These are phyloP conservation scores for Guadua angustifolia DNA, from an alignment of 176 grass and related monocot species.

Conservation along the genomic window DNA sequence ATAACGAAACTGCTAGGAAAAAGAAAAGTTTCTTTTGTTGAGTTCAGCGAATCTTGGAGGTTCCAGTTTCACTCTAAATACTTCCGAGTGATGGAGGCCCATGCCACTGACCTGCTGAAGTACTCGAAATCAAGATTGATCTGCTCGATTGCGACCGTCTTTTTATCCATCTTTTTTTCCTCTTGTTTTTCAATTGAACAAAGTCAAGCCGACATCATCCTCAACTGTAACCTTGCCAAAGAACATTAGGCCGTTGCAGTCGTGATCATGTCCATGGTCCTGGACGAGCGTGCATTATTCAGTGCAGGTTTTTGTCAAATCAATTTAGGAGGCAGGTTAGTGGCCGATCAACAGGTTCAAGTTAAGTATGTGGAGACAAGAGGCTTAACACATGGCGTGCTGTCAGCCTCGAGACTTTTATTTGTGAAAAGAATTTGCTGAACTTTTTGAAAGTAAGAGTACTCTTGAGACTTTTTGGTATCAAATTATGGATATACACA, in stretches of 20 bases:
- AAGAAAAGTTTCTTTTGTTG: neutral
- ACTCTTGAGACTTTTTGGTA: neutral
- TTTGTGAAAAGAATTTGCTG: neutral
- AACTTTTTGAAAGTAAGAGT: neutral
- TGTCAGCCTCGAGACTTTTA: too few species aligned
- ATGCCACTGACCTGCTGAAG: neutral
- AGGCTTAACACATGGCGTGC: neutral
- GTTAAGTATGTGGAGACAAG: neutral
- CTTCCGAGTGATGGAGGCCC: neutral
- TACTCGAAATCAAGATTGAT: conserved; percentile 20
- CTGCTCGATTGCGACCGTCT: neutral
- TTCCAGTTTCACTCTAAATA: neutral
- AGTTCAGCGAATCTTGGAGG: neutral
- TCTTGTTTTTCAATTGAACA: neutral
- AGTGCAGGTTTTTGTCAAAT: conserved; percentile 42
- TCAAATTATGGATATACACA: conserved; percentile 17
- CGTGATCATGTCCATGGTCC: conserved; percentile 37
- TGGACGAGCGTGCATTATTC: conserved; percentile 36
- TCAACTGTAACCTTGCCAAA: neutral
- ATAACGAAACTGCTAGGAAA: neutral
- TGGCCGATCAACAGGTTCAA: conserved; percentile 4
- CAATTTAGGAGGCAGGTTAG: conserved; percentile 20
- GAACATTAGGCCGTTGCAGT: neutral
- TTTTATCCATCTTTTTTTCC: neutral
- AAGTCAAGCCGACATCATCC: neutral